Evolutionary conservation across 305 asterid species (phyloP).

Genomic region (Vinca major): DNA sequence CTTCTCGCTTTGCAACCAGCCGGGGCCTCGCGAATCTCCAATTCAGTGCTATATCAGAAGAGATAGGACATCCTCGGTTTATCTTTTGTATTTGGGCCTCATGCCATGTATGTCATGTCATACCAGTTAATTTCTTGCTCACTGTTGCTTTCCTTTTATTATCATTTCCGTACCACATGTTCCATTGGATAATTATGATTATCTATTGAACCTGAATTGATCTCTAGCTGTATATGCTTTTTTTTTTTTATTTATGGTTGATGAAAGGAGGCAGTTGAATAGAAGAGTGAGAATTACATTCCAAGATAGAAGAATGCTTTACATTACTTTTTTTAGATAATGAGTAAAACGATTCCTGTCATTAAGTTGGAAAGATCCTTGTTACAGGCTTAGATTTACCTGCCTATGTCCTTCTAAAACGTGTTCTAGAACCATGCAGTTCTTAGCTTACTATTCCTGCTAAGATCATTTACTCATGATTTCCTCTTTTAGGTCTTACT

Average conservation of each 20-base stretch:
- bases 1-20: slow-evolving; percentile 14
- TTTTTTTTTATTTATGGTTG: background rate
- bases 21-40: slow-evolving; percentile 29
- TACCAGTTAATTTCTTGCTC: background rate
- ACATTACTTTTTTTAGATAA: background rate
- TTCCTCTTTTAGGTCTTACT: background rate
- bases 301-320: background rate
- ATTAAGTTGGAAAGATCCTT: background rate
- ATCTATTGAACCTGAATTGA: background rate
- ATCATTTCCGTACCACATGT: background rate
- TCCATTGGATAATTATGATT: background rate
- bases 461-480: background rate
- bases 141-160: background rate
- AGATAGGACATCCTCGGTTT: slow-evolving; percentile 22
- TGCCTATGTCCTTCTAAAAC: background rate
- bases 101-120: slow-evolving; percentile 24
- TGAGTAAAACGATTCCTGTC: background rate
- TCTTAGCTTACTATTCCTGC: background rate
- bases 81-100: slow-evolving; percentile 26
- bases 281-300: background rate
- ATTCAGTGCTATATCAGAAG: slow-evolving; percentile 27
- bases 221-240: background rate
- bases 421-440: background rate
- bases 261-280: background rate
- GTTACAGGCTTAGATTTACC: background rate